A percentile compares a stretch with the other conserved stretches of the same genome.
These are phyloP conservation scores for Syncephalis plumigaleata DNA, from an alignment of 371 early-diverging fungal genomes.

Conservation along the genomic window DNA sequence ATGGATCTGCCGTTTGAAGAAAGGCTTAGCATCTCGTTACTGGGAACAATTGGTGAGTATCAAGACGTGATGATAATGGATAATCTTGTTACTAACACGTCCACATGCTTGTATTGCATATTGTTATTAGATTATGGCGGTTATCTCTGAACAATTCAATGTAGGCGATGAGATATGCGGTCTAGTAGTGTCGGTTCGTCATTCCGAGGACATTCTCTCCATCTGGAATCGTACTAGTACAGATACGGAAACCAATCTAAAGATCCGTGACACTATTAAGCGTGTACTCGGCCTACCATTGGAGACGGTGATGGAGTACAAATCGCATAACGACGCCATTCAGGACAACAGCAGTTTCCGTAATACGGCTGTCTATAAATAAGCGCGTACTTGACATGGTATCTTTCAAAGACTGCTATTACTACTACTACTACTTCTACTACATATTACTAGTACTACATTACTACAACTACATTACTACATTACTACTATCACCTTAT, in stretches of 20 bases:
- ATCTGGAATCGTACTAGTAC: constrained; percentile 85
- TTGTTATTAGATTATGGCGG: constrained; percentile 51
- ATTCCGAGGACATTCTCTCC: constrained; percentile 85
- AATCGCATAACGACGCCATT: constrained; percentile 77
- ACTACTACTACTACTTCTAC: too few species aligned
- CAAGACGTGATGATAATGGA: constrained; percentile 37
- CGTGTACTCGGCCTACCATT: constrained; percentile 61
- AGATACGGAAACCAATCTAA: constrained; percentile 62
- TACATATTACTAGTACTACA: too few species aligned
- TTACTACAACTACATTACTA: too few species aligned
- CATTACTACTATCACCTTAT: too few species aligned
- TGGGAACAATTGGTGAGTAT: constrained; percentile 78
- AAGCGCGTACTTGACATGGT: too few species aligned
- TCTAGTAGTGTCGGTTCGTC: constrained; percentile 84
- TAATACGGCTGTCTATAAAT: constrained; percentile 68
- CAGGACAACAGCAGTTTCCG: constrained; percentile 82
- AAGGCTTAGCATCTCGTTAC: constrained; percentile 81
- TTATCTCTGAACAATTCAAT: constrained; percentile 85
- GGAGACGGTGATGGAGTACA: constrained; percentile 88
- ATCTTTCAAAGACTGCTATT: too few species aligned
- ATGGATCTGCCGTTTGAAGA: constrained; percentile 91
- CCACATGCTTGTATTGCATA: neutral
- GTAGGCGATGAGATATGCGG: constrained; percentile 86
- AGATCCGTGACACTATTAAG: constrained; percentile 82
- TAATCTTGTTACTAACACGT: neutral